phyloP scores from a whole-genome alignment of 148 eudicot species.

The Agrostemma githago region DNA sequence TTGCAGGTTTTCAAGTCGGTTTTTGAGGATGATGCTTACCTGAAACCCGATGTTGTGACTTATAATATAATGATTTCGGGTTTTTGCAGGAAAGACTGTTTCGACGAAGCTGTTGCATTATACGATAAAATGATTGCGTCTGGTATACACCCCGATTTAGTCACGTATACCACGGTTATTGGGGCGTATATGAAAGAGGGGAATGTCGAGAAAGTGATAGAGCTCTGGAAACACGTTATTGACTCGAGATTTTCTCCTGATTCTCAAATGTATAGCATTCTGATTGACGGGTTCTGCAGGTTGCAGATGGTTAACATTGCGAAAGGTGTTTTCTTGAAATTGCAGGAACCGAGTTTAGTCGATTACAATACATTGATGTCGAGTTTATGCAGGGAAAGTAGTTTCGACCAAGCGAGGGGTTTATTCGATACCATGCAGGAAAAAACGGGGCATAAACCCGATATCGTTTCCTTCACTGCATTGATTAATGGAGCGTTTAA shows the following conservation, averaged over 20 bases:
- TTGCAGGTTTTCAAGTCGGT: slow-evolving; percentile 38
- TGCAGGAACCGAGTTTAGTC: slow-evolving; percentile 36
- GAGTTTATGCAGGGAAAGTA: slow-evolving; percentile 54
- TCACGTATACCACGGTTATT: slow-evolving; percentile 44
- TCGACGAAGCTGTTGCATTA: slow-evolving; percentile 43
- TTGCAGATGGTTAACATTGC: slow-evolving; percentile 52
- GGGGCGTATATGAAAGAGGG: slow-evolving; percentile 47
- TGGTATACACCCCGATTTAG: slow-evolving; percentile 25
- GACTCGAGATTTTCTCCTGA: slow-evolving; percentile 35
- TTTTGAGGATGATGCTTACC: slow-evolving; percentile 29
- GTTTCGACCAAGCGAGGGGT: slow-evolving; percentile 53
- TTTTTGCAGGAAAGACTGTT: slow-evolving; percentile 49
- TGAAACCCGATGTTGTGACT: slow-evolving; percentile 40
- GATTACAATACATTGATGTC: slow-evolving; percentile 60
- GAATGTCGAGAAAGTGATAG: slow-evolving; percentile 41
- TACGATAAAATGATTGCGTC: slow-evolving; percentile 37
- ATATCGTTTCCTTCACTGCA: slow-evolving; percentile 43
- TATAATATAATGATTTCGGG: slow-evolving; percentile 47
- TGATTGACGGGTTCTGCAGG: slow-evolving; percentile 74
- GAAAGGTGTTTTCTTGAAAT: slow-evolving; percentile 62
- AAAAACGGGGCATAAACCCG: slow-evolving; percentile 39
- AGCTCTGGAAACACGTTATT: slow-evolving; percentile 48
- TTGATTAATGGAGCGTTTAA: slow-evolving; percentile 49
- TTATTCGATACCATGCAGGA: slow-evolving; percentile 52
- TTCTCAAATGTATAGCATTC: slow-evolving; percentile 37